phyloP scores from a whole-genome alignment of 257 asterid species.

The Przewalskia tangutica region DNA sequence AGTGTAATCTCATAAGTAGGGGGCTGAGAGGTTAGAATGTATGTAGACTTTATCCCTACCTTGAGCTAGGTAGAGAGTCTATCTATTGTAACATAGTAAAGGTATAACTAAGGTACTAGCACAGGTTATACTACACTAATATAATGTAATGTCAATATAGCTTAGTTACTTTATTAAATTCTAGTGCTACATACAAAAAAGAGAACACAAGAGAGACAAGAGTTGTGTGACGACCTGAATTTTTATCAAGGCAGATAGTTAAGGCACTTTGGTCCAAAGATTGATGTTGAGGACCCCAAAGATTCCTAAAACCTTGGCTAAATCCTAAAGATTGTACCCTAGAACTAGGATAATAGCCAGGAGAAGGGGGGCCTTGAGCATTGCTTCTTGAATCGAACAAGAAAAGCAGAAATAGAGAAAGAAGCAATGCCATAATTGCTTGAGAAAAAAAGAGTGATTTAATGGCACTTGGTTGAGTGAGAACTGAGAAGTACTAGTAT shows the following conservation, averaged over 20 bases:
- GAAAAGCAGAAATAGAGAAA: slow-evolving; percentile 25
- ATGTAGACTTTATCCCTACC: too few relatives aligned
- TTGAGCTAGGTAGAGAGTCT: too few relatives aligned
- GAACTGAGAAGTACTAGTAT: not conserved
- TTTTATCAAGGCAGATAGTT: slow-evolving; percentile 65
- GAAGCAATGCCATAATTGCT: slow-evolving; percentile 19
- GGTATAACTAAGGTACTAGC: too few relatives aligned
- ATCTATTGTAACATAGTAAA: too few relatives aligned
- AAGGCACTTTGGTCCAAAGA: slow-evolving; percentile 44
- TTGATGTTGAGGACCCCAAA: slow-evolving; percentile 91
- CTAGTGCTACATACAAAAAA: not conserved
- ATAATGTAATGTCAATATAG: too few relatives aligned
- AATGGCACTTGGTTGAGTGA: not conserved
- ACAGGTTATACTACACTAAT: too few relatives aligned
- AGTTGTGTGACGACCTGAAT: slow-evolving; percentile 24
- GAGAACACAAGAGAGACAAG: not conserved
- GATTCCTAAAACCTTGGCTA: slow-evolving; percentile 44
- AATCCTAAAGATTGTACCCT: slow-evolving; percentile 42
- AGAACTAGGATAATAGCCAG: slow-evolving; percentile 71
- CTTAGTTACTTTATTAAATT: too few relatives aligned
- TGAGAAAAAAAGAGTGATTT: not conserved
- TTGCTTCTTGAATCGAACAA: slow-evolving; percentile 29
- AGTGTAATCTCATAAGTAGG: too few relatives aligned
- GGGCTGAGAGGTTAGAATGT: too few relatives aligned
- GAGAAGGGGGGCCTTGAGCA: slow-evolving; percentile 71